These are phyloP conservation scores for Penicillium robsamsonii DNA, from an alignment of 495 filamentous ascomycete species.

Conservation along the genomic window DNA sequence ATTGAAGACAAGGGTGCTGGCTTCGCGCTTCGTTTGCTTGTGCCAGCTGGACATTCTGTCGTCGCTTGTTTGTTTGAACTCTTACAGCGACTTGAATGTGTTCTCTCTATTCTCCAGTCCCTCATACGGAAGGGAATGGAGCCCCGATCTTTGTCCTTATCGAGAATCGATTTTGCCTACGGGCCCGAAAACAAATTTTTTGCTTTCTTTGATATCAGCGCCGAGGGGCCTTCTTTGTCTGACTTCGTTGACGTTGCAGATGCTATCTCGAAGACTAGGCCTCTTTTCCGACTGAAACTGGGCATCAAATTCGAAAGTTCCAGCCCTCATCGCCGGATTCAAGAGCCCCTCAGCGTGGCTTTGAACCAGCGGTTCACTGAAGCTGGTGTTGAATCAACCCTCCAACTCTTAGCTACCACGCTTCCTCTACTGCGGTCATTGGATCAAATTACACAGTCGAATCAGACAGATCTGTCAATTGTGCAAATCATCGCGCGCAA, in stretches of 20 bases:
- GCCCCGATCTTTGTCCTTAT: constrained; percentile 36
- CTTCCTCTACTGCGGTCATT: constrained; percentile 68
- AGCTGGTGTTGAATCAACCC: constrained; percentile 54
- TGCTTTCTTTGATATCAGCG: constrained; percentile 34
- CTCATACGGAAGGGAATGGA: constrained; percentile 38
- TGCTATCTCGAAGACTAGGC: constrained; percentile 24
- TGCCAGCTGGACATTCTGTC: constrained; percentile 37
- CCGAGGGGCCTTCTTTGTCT: constrained; percentile 18
- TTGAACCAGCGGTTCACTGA: constrained; percentile 54
- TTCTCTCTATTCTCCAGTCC: constrained; percentile 40
- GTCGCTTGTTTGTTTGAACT: constrained; percentile 37
- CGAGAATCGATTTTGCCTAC: constrained; percentile 38
- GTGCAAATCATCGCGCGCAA: constrained; percentile 42
- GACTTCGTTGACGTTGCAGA: constrained; percentile 24
- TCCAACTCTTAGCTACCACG: constrained; percentile 56
- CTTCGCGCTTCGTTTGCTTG: constrained; percentile 44
- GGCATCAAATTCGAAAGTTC: constrained; percentile 51
- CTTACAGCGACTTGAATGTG: constrained; percentile 43
- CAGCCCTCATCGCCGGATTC: constrained; percentile 76
- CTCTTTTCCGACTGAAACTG: constrained; percentile 33
- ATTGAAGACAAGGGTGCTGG: constrained; percentile 34
- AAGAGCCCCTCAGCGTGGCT: constrained; percentile 58
- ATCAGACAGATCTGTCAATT: constrained; percentile 24
- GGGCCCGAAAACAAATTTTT: constrained; percentile 29
- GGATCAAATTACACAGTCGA: constrained; percentile 38